Evolutionary conservation across 2,329 filamentous ascomycete genomes (phyloP).

Genomic region (Monosporascus cannonballus): DNA sequence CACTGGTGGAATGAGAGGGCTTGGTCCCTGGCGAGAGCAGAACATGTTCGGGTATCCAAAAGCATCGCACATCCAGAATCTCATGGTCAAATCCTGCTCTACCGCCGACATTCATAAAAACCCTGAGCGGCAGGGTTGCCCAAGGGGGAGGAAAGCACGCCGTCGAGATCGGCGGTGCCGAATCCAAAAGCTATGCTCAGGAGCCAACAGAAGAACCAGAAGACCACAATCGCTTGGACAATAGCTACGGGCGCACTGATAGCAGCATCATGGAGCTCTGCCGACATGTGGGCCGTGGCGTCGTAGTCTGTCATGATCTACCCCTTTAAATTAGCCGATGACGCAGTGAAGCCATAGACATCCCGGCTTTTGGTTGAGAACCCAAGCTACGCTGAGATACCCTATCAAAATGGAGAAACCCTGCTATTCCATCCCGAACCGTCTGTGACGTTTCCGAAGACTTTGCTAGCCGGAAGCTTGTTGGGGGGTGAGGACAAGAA

Average conservation of each 20-base stretch:
- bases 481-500: slow-evolving; percentile 53
- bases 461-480: slow-evolving; percentile 52
- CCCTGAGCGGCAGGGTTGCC: slow-evolving; percentile 54
- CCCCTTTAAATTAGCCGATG: background rate
- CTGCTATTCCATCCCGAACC: slow-evolving; percentile 58
- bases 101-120: slow-evolving; percentile 55
- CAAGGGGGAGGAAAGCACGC: slow-evolving; percentile 49
- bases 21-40: slow-evolving; percentile 54
- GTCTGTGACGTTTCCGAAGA: slow-evolving; percentile 55
- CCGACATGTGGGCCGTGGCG: slow-evolving; percentile 62
- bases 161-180: slow-evolving; percentile 52
- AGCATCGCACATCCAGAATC: slow-evolving; percentile 58
- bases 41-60: slow-evolving; percentile 57
- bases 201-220: slow-evolving; percentile 54
- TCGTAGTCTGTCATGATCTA: slow-evolving; percentile 63
- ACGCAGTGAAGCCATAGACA: background rate
- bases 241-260: slow-evolving; percentile 55
- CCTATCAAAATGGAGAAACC: slow-evolving; percentile 56
- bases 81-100: slow-evolving; percentile 51
- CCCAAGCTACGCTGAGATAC: slow-evolving; percentile 49
- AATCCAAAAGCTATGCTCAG: slow-evolving; percentile 59
- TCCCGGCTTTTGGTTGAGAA: background rate
- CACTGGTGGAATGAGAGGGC: slow-evolving; percentile 55
- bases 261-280: slow-evolving; percentile 60
- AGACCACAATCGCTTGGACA: slow-evolving; percentile 50